phyloP scores from a whole-genome alignment of 1,139 yeast species.

The Lodderomyces metapsilosis region DNA sequence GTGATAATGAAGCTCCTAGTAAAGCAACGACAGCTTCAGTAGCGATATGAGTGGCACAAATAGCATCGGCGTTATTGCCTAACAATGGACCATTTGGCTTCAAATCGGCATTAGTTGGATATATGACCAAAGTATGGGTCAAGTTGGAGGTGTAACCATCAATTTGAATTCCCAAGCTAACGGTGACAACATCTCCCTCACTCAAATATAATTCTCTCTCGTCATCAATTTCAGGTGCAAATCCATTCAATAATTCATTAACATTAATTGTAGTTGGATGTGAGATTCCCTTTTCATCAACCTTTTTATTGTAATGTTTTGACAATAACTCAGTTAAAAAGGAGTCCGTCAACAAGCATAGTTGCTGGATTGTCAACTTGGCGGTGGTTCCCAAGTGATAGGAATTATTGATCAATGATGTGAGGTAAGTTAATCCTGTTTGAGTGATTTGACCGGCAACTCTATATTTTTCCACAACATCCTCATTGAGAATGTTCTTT shows the following conservation, averaged over 20 bases:
- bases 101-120: conserved; percentile 48
- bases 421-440: conserved; percentile 69
- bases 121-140: conserved; percentile 83
- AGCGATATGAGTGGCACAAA: conserved; percentile 87
- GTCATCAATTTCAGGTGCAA: conserved; percentile 85
- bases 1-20: conserved; percentile 70
- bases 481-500: conserved; percentile 63
- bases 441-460: conserved; percentile 92
- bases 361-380: conserved; percentile 61
- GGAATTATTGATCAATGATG: conserved; percentile 65
- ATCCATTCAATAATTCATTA: conserved; percentile 74
- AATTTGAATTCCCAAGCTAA: conserved; percentile 83
- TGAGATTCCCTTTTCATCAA: conserved; percentile 83
- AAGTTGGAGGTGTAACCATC: conserved; percentile 91
- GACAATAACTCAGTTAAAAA: conserved; percentile 58
- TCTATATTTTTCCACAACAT: conserved; percentile 76
- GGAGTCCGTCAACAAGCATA: conserved; percentile 80
- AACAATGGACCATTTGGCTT: conserved; percentile 74
- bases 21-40: conserved; percentile 76
- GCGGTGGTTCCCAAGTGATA: conserved; percentile 56
- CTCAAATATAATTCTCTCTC: conserved; percentile 48
- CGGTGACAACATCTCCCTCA: conserved; percentile 83
- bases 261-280: conserved; percentile 87
- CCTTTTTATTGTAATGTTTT: conserved; percentile 52
- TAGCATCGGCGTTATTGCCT: conserved; percentile 85